Base-by-base conservation (phyloP, 192 early-diverging fungal species). In the Chytriomyces sp. region DNA sequence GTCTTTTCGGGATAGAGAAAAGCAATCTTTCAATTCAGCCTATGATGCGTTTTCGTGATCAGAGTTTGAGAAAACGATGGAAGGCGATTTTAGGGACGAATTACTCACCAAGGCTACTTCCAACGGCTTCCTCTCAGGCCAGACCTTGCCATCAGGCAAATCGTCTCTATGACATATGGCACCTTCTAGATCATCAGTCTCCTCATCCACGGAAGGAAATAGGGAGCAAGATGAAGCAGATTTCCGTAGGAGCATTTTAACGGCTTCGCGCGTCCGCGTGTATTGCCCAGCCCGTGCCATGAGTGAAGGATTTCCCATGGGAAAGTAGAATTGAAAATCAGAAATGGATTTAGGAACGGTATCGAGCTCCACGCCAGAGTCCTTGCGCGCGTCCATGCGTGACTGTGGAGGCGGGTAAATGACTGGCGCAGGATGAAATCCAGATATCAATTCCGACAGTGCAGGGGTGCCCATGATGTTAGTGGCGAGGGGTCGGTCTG, bases 311-410 rank as follows among this genome's bases (percentile, higher is more conserved):
- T 55, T 56, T 31, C 70, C 75, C 34, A 63, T 31, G 31, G 75
- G 75, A 37, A 77, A 77, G 63, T 77, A 56, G 52, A 77, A 73
- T 34, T 54, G 53, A 12, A 55, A 30, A 25, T 52, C 41, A 30
- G 25, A 25, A 12, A 67, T 26, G n/a, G n/a, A n/a, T 54, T 54
- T 53, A 14, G 25, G 14, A 14, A 19, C 58, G n/a, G 14, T 22
- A 2, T 22, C 32, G 17, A 68, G 60, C 3, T 71, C 34, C 22
- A 71, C 68, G 14, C 65, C 65, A 36, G 65, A 73, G 63, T 73
- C 65, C 33, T 70, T 69, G n/a, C n/a, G n/a, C n/a, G n/a, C n/a
- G n/a, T n/a, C n/a, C n/a, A n/a, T n/a, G n/a, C n/a, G n/a, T n/a
- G n/a, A n/a, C n/a, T n/a, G n/a, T n/a, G n/a, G n/a, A n/a, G n/a